Base-by-base conservation (phyloP, 306 rosid genomes). In the Dryas alaskensis region DNA sequence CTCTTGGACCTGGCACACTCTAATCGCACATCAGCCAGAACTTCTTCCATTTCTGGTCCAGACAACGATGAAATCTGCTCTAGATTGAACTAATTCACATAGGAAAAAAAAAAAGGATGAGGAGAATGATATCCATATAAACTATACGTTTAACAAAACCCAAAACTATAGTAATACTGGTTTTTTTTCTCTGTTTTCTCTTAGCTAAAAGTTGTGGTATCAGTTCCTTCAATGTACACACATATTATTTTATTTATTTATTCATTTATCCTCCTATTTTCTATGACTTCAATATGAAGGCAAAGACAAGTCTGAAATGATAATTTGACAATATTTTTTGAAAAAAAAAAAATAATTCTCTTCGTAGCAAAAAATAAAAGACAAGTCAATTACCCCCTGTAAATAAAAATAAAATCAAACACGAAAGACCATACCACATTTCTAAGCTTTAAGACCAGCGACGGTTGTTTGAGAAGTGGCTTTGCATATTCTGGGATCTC, bases 1-100 rank as follows among this genome's bases (percentile, higher is more conserved):
- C 60, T 83, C 74, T 10, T 43, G 85, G 71, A 94, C 98, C 99
- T 92, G 79, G 95, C 86, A 86, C 99, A 94, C 81, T 94, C 99
- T 84, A 86, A 76, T 42, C 99, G 95, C 70, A 94, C 78, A 74
- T 94, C 99, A 83, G 87, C 96, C 81, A 90, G 76, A 71, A 88
- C 76, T 70, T 94, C 97, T 78, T 86, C 87, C 3, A 83, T 79
- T 69, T 78, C 89, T 72, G 79, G 62, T 80, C 86, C 93, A n/a
- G 93, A 82, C 46, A 86, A 73, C 64, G 81, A 73, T 1, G 69
- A 67, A 43, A 92, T 55, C 70, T 70, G 72, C 73, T 87, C 97
- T 70, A 53, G 65, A 76, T 85, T 78, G 64, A 92, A 86, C 99
- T 92, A 51, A 69, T 45, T 65, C 72, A 79, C 79, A 84, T 65